Evolutionary conservation across 2,329 filamentous ascomycete species (phyloP), one percentile per base, ranked within the genome.

Genomic region (Raffaelea ambrosiae): DNA sequence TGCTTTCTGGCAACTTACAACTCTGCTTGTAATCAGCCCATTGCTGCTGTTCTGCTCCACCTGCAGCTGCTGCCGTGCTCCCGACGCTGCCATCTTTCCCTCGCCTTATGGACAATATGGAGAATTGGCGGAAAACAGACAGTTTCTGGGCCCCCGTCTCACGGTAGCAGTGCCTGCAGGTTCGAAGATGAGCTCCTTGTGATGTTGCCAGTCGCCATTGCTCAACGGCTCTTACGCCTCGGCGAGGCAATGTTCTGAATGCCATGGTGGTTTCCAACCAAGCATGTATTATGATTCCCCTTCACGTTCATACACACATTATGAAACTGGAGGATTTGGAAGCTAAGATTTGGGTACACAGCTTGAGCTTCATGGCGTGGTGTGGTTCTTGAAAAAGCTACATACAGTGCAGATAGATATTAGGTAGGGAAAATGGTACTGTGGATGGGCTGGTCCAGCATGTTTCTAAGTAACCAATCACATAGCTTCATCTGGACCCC

Each of bases 11-110:
- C 26, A 29, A 4, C 2, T 31, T 58, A 72, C 67, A 67, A 26
- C 65, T 65, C 50, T 67, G 63, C 53, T 72, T 73, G 51, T 68
- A 74, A 4, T 63, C 61, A 21, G 69, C 59, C 53, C 72, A 59
- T 38, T 60, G 56, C 14, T 46, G 9, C 19, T 43, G 7, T 33
- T 18, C 21, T 4, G 40, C 23, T 29, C 26, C 7, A 13, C 13
- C 26, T 13, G 26, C 26, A 29, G 26, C 13, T 7, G 7, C 26
- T 29, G 26, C 7, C 26, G n/a, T n/a, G n/a, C 13, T 29, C 26
- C 26, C 26, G 26, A 13, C 7, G 26, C 26, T 29, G 7, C 26
- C 26, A 29, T 7, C 13, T 29, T 7, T 29, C 7, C 26, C 13
- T 29, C 7, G 26, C 13, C 26, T 29, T 13, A 29, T 29, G 26